A percentile compares a stretch with the other conserved stretches of the same genome.
phyloP scores from a whole-genome alignment of 306 rosid species.

The Prunus campanulata region DNA sequence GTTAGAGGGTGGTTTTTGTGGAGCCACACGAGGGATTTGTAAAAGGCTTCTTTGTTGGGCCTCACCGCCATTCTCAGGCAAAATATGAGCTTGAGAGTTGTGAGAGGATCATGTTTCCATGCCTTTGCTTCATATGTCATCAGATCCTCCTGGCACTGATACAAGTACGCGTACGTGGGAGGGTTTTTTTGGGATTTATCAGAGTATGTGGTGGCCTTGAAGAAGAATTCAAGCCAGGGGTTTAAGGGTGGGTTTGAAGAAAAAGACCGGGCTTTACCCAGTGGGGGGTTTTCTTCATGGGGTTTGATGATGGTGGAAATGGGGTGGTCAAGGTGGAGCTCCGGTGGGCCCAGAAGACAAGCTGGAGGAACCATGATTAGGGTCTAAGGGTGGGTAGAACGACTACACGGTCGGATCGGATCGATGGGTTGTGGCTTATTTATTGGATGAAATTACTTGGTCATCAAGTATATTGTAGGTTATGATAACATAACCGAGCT shows the following conservation, averaged over 20 bases:
- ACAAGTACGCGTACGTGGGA: too few species aligned
- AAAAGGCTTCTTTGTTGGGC: background rate
- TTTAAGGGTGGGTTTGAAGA: background rate
- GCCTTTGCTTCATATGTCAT: background rate
- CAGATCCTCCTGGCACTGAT: background rate
- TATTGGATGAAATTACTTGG: too few species aligned
- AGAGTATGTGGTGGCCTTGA: background rate
- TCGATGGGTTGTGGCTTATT: too few species aligned
- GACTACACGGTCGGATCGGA: too few species aligned
- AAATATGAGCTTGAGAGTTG: background rate
- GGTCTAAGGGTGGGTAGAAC: too few species aligned
- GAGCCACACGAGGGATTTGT: background rate
- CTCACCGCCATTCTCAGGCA: background rate
- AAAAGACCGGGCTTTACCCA: background rate
- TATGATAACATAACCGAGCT: too few species aligned
- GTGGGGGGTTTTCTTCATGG: background rate
- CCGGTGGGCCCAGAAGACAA: background rate
- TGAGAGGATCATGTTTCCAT: background rate
- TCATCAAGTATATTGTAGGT: too few species aligned
- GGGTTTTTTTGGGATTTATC: too few species aligned
- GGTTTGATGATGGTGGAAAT: background rate
- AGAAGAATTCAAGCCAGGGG: background rate
- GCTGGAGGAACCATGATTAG: too few species aligned
- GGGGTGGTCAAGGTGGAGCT: background rate
- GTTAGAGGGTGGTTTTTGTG: slow-evolving; percentile 4